Conservation (phyloP, 2,329 filamentous ascomycete genomes). For the Colletotrichum musae region DNA sequence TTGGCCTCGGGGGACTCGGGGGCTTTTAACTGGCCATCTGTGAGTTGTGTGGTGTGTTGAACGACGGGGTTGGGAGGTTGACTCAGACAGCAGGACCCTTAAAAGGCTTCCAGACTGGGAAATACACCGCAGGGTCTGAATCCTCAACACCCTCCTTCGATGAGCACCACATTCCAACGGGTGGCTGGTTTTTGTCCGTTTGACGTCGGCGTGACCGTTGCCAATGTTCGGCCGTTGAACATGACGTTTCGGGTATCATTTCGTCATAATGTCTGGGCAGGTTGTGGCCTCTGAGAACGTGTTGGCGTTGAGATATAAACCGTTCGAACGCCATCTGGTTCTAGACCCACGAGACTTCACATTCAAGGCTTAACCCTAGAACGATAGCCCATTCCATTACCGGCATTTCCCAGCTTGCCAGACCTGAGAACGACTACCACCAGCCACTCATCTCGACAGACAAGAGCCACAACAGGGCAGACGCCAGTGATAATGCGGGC, state of each 20-base stretch:
- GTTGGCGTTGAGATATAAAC: constrained; percentile 21
- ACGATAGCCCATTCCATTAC: neutral
- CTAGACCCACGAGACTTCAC: constrained; percentile 7
- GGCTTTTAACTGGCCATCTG: constrained; percentile 12
- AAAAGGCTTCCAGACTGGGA: neutral
- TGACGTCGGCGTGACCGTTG: constrained; percentile 19
- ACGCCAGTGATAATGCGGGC: constrained; percentile 28
- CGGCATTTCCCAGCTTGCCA: neutral
- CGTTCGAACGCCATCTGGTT: constrained; percentile 20
- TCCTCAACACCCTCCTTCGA: constrained; percentile 7
- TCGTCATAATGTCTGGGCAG: constrained; percentile 22
- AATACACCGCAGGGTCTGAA: constrained; percentile 30
- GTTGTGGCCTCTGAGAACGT: constrained; percentile 1
- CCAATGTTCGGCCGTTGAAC: constrained; percentile 19
- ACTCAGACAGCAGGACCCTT: constrained; percentile 32
- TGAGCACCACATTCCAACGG: constrained; percentile 29
- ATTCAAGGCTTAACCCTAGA: neutral
- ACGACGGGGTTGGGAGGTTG: constrained; percentile 29
- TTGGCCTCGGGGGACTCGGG: constrained; percentile 14
- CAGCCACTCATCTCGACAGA: neutral
- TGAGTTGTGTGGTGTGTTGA: constrained; percentile 16
- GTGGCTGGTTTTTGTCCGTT: constrained; percentile 26
- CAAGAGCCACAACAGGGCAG: neutral
- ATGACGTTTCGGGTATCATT: constrained; percentile 28
- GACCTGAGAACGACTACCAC: neutral